phyloP scores from a whole-genome alignment of 495 filamentous ascomycete genomes.

The Hypoxylon subgilvum region DNA sequence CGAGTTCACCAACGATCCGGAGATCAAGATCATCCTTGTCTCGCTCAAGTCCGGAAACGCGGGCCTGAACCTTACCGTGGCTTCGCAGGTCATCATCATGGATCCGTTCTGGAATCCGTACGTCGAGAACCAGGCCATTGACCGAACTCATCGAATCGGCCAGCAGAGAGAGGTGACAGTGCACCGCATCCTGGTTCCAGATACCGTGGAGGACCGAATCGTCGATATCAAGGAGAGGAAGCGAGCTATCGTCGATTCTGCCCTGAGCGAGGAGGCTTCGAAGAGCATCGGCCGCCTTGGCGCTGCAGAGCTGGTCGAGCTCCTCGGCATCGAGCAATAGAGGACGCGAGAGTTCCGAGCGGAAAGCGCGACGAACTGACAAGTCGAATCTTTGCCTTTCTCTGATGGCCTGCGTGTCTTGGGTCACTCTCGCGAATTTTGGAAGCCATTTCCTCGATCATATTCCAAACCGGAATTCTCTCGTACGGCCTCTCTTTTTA shows the following conservation, averaged over 20 bases:
- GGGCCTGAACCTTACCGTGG: constrained; percentile 83
- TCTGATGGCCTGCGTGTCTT: too few species aligned
- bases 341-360: too few species aligned
- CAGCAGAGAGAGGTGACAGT: constrained; percentile 77
- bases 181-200: constrained; percentile 75
- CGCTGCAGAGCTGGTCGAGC: neutral
- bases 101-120: constrained; percentile 97
- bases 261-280: constrained; percentile 54
- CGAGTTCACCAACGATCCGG: constrained; percentile 69
- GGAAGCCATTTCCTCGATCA: too few species aligned
- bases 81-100: constrained; percentile 85
- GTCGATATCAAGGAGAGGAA: constrained; percentile 81
- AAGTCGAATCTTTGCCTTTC: too few species aligned
- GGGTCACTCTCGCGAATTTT: too few species aligned
- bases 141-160: constrained; percentile 88
- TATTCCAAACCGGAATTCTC: too few species aligned
- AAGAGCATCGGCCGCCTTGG: neutral
- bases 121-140: constrained; percentile 91
- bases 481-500: too few species aligned
- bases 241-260: constrained; percentile 73
- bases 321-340: too few species aligned
- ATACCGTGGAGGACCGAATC: constrained; percentile 89
- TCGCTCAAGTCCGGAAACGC: constrained; percentile 90
- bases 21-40: constrained; percentile 80
- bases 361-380: too few species aligned